Percentiles rank a stretch among this genome's conserved stretches.
Evolutionary conservation across 208 protist genomes (phyloP).

Genomic region (Porcisia hertigi): DNA sequence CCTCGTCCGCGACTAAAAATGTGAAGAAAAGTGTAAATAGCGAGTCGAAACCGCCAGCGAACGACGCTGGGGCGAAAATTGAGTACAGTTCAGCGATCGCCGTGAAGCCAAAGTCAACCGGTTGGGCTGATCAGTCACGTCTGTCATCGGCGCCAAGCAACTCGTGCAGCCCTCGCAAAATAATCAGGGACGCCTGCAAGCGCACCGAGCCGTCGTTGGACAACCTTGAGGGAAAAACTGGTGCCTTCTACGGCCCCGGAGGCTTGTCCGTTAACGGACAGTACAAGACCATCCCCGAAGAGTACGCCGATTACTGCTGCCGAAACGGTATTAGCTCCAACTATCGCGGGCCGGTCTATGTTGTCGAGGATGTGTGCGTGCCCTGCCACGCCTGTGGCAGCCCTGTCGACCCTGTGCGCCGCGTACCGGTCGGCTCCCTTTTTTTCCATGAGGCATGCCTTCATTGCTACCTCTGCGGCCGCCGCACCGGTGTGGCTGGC

Average conservation of each 20-base stretch:
- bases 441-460: slow-evolving; percentile 81
- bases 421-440: slow-evolving; percentile 68
- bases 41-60: too few species aligned
- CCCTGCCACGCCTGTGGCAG: slow-evolving; percentile 60
- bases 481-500: slow-evolving; percentile 38
- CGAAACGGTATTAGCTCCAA: slow-evolving; percentile 45
- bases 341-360: slow-evolving; percentile 72
- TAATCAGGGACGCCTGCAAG: slow-evolving; percentile 3
- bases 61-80: too few species aligned
- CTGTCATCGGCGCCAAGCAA: slow-evolving; percentile 1
- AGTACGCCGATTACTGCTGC: slow-evolving; percentile 52
- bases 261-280: slow-evolving; percentile 40
- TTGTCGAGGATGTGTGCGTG: slow-evolving; percentile 73
- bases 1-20: background rate
- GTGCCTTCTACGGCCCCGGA: slow-evolving; percentile 14
- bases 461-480: slow-evolving; percentile 63
- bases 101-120: too few species aligned
- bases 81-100: slow-evolving; percentile 4
- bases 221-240: background rate
- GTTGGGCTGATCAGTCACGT: background rate
- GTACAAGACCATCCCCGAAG: slow-evolving; percentile 56
- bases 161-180: background rate
- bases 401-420: slow-evolving; percentile 75
- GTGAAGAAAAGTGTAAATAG: background rate
- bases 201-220: background rate